A percentile compares a stretch with the other conserved stretches of the same genome.
phyloP scores from a whole-genome alignment of 2,329 filamentous ascomycete genomes.

The Sporothrix euskadiensis region DNA sequence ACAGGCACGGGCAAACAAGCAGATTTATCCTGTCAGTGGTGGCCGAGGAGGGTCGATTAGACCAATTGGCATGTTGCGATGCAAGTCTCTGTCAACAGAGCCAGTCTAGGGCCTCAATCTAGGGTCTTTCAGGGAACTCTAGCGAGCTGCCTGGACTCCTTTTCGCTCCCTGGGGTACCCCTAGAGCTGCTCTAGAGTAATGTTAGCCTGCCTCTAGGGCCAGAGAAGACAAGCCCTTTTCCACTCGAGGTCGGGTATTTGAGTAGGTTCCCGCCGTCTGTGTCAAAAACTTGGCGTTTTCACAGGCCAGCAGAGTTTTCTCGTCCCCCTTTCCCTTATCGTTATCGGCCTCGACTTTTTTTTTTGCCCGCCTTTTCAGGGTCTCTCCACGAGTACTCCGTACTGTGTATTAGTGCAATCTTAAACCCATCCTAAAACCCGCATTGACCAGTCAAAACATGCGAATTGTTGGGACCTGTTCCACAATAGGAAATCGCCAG shows the following conservation, averaged over 20 bases:
- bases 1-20: background rate
- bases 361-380: background rate
- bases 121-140: background rate
- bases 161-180: background rate
- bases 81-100: background rate
- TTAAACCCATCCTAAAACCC: conserved; percentile 8
- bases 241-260: background rate
- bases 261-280: background rate
- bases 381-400: background rate
- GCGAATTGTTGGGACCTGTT: conserved; percentile 9
- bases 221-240: background rate
- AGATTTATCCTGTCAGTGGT: no score
- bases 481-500: conserved; percentile 14
- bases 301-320: conserved; percentile 4
- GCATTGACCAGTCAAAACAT: conserved; percentile 19
- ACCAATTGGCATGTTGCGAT: background rate
- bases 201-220: background rate
- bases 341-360: conserved; percentile 6
- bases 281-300: background rate
- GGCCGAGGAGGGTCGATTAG: background rate
- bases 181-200: background rate
- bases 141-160: background rate
- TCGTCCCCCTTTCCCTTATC: background rate
- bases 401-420: background rate
- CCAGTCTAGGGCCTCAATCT: background rate